Conservation (phyloP, 495 filamentous ascomycete genomes). For the Halenospora varia region DNA sequence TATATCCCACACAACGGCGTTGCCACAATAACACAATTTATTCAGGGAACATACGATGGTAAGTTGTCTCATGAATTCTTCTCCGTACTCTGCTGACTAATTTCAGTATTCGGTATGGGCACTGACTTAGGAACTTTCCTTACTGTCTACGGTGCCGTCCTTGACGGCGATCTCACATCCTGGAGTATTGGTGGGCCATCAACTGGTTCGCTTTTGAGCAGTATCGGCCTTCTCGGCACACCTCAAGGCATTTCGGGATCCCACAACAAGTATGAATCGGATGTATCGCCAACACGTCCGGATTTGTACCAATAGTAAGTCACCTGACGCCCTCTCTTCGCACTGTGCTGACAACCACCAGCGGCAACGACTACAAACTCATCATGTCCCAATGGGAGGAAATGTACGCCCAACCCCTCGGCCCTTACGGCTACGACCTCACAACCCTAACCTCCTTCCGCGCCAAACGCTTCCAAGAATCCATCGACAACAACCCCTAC, state of each 20-base stretch:
- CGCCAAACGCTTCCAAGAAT: conserved; percentile 39
- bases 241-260: conserved; percentile 19
- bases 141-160: conserved; percentile 44
- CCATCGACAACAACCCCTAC: conserved; percentile 45
- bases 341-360: background rate
- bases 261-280: conserved; percentile 23
- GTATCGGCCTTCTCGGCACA: conserved; percentile 4
- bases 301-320: conserved; percentile 41
- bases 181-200: conserved; percentile 17
- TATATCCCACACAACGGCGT: conserved; percentile 51
- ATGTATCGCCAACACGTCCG: conserved; percentile 50
- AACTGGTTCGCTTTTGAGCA: background rate
- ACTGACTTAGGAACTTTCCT: conserved; percentile 47
- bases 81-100: background rate
- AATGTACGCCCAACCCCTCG: conserved; percentile 28
- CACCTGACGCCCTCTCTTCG: background rate
- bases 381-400: conserved; percentile 40
- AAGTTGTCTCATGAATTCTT: background rate
- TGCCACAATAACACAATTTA: conserved; percentile 33
- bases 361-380: conserved; percentile 36
- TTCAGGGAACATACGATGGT: conserved; percentile 21
- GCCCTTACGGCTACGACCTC: conserved; percentile 32
- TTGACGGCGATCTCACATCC: conserved; percentile 37
- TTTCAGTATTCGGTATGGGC: conserved; percentile 47
- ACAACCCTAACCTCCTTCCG: conserved; percentile 30